Evolutionary conservation across 2,329 filamentous ascomycete genomes (phyloP), one percentile per base, ranked within the genome.

Genomic region (Penicillium nordicum): DNA sequence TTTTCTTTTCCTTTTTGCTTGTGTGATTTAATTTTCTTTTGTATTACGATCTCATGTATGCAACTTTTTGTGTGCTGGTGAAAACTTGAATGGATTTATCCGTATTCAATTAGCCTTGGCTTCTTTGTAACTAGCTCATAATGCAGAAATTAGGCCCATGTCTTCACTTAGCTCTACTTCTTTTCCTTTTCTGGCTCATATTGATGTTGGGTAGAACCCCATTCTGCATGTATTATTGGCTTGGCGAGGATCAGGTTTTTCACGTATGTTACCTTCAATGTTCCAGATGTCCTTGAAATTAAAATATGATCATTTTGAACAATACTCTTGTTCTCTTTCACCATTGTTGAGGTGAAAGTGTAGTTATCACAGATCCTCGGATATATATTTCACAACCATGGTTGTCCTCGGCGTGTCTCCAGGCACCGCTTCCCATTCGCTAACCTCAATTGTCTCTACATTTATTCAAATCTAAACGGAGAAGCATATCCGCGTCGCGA

Each of bases 11-110:
- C 50, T 45, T 55, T 56, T 41, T 52, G 45, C 46, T 42, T 56
- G 50, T 64, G 61, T 63, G 59, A 63, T 59, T 58, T 63, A 57
- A 57, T 57, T 66, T 62, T 64, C 63, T 51, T 65, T 63, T 66
- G 64, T 66, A 36, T 66, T 44, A 65, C 56, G 64, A 66, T 64
- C 52, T 62, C 56, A 60, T 62, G 57, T 57, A 53, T 55, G 45
- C 53, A 57, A 55, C 51, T 52, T n/a, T 43, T 47, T 55, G 37
- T 58, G 56, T 49, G 42, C 45, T 42, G 55, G 42, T 63, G 56
- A 63, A 63, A 65, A 65, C 53, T 42, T 57, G 41, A 60, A 57
- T 49, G 47, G 42, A 53, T 60, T 40, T 45, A 40, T 56, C 48
- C 46, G 48, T 52, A 46, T 25, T 44, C 46, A 38, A 51, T 48